These are phyloP conservation scores for Beauveria australis DNA, from an alignment of 2,329 filamentous ascomycete species.

Conservation along the genomic window DNA sequence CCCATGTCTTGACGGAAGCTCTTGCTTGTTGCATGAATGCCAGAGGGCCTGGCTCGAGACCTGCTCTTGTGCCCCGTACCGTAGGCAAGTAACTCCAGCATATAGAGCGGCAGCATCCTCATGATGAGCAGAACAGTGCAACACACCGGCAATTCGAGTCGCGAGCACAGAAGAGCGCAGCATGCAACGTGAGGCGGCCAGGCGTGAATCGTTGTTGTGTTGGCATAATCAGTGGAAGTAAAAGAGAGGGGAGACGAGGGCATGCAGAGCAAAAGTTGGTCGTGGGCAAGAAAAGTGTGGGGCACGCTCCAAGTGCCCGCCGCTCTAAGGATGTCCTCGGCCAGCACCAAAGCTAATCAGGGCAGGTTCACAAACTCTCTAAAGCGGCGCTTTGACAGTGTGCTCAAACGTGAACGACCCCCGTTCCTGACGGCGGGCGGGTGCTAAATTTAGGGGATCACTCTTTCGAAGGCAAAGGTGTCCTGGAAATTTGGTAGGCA, in stretches of 20 bases:
- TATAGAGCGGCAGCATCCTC: background rate
- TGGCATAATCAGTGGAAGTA: background rate
- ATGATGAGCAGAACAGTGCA: background rate
- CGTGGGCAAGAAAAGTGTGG: background rate
- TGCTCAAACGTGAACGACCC: too few relatives aligned
- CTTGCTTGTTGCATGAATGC: background rate
- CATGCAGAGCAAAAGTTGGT: background rate
- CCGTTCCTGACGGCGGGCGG: background rate
- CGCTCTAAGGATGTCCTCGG: background rate
- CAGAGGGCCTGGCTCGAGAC: background rate
- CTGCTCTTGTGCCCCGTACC: constrained; percentile 1
- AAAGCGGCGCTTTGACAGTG: background rate
- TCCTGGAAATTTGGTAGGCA: constrained; percentile 9
- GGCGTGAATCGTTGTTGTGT: background rate
- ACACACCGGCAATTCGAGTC: too few relatives aligned
- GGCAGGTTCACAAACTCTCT: background rate
- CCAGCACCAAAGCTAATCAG: background rate
- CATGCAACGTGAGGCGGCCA: background rate
- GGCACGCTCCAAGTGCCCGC: background rate
- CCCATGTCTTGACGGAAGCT: background rate
- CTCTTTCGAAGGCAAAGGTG: constrained; percentile 12
- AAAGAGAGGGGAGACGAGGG: background rate
- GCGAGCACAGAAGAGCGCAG: background rate
- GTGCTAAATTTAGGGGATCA: constrained; percentile 9
- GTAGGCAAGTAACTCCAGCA: background rate